A percentile compares a stretch with the other conserved stretches of the same genome.
These are phyloP conservation scores for Saccharomycopsis fibuligera DNA, from an alignment of 805 yeast genomes.

Conservation along the genomic window DNA sequence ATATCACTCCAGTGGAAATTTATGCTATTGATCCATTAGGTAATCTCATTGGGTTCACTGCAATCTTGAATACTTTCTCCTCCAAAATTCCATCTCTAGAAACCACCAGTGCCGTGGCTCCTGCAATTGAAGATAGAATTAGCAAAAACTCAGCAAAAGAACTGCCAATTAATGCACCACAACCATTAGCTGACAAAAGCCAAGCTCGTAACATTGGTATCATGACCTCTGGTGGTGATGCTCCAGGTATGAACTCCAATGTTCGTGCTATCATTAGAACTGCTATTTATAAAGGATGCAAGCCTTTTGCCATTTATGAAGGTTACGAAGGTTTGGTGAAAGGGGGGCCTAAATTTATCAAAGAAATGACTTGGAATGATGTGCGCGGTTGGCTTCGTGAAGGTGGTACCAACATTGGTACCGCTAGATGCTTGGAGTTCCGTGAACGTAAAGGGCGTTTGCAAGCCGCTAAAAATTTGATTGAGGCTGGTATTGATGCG, in stretches of 20 bases:
- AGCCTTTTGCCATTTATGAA: conserved; percentile 62
- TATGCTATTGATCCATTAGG: conserved; percentile 84
- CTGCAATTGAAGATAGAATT: not conserved
- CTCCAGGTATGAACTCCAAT: conserved; percentile 76
- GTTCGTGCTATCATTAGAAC: conserved; percentile 70
- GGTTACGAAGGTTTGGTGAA: conserved; percentile 69
- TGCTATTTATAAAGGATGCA: conserved; percentile 58
- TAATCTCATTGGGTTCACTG: conserved; percentile 71
- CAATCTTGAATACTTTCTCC: conserved; percentile 49
- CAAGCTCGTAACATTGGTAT: conserved; percentile 52
- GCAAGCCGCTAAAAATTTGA: conserved; percentile 56
- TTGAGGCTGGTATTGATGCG: conserved; percentile 69
- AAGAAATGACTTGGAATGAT: conserved; percentile 64
- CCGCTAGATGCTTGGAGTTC: conserved; percentile 67
- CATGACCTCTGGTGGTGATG: conserved; percentile 80
- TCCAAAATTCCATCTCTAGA: conserved; percentile 34
- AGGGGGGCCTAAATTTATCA: conserved; percentile 50
- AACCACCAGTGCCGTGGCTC: too few relatives aligned
- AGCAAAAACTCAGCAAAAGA: not conserved
- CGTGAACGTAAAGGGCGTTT: conserved; percentile 62
- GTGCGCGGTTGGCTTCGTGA: conserved; percentile 63
- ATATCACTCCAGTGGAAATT: conserved; percentile 65
- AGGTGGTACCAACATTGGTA: conserved; percentile 77
- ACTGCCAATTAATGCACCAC: not conserved
- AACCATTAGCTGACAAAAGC: not conserved